Conservation (phyloP, 1,139 yeast species). For the Suhomyces bolitotheri region DNA sequence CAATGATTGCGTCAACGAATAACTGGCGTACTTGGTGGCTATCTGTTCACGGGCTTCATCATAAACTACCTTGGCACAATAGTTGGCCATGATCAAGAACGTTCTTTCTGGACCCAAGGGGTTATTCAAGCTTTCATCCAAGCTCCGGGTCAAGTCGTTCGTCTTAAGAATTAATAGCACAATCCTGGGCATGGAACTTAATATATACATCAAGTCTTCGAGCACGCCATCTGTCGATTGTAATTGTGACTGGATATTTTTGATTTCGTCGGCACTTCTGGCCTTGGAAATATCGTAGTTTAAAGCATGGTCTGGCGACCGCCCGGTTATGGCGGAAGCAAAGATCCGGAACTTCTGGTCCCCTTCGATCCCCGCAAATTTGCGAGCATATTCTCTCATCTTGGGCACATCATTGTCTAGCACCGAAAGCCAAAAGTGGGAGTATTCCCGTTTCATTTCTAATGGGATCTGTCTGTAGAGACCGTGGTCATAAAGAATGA, state of each 20-base stretch:
- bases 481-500: slow-evolving; percentile 92
- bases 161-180: slow-evolving; percentile 87
- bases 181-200: slow-evolving; percentile 80
- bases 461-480: slow-evolving; percentile 82
- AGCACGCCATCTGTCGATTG: slow-evolving; percentile 59
- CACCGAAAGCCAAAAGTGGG: slow-evolving; percentile 90
- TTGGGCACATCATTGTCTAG: slow-evolving; percentile 64
- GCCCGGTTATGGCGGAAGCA: slow-evolving; percentile 92
- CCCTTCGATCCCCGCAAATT: slow-evolving; percentile 79
- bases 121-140: slow-evolving; percentile 79
- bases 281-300: slow-evolving; percentile 51
- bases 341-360: slow-evolving; percentile 75
- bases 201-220: slow-evolving; percentile 74
- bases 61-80: slow-evolving; percentile 81
- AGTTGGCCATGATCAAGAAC: slow-evolving; percentile 83
- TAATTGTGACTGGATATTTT: slow-evolving; percentile 63
- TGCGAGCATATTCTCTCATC: slow-evolving; percentile 73
- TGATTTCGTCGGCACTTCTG: slow-evolving; percentile 55
- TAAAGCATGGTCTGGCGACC: slow-evolving; percentile 50
- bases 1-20: slow-evolving; percentile 41
- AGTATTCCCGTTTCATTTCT: slow-evolving; percentile 75
- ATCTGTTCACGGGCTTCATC: slow-evolving; percentile 57
- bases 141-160: slow-evolving; percentile 84
- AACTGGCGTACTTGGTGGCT: slow-evolving; percentile 28
- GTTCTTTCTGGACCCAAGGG: slow-evolving; percentile 90